These are phyloP conservation scores for Stagonosporopsis chrysanthemi DNA, from an alignment of 2,329 filamentous ascomycete genomes.

Conservation along the genomic window DNA sequence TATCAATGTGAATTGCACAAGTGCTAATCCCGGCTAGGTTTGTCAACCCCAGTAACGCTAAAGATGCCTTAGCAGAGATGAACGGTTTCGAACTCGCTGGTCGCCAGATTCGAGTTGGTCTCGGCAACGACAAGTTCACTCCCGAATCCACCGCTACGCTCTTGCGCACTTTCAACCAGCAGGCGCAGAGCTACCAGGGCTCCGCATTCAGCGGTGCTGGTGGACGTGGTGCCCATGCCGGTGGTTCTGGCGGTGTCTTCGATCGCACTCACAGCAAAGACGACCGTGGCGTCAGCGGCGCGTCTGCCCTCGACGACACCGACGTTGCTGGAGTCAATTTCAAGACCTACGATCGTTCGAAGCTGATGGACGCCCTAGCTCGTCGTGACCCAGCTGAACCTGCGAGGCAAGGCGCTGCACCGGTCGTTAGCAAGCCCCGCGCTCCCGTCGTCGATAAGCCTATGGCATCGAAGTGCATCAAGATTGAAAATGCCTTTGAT, in stretches of 20 bases:
- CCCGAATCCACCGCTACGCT: constrained; percentile 94
- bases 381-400: constrained; percentile 80
- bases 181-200: constrained; percentile 73
- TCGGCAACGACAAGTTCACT: constrained; percentile 99
- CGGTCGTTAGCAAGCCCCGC: constrained; percentile 72
- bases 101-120: constrained; percentile 95
- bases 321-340: constrained; percentile 99
- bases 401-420: constrained; percentile 29
- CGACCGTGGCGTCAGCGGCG: constrained; percentile 85
- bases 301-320: constrained; percentile 94
- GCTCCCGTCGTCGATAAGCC: constrained; percentile 80
- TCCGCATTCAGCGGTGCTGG: constrained; percentile 91
- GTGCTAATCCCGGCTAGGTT: constrained; percentile 69
- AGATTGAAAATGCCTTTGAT: constrained; percentile 96
- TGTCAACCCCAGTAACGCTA: constrained; percentile 86
- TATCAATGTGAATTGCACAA: background rate
- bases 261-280: constrained; percentile 90
- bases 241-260: constrained; percentile 74
- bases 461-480: constrained; percentile 89
- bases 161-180: constrained; percentile 85
- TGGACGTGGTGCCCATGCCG: constrained; percentile 83
- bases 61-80: constrained; percentile 97
- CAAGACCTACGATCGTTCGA: constrained; percentile 98
- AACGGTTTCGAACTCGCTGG: constrained; percentile 98
- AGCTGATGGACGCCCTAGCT: constrained; percentile 97